phyloP scores from a whole-genome alignment of 192 early-diverging fungal genomes.

The Chytriomyces sp. region DNA sequence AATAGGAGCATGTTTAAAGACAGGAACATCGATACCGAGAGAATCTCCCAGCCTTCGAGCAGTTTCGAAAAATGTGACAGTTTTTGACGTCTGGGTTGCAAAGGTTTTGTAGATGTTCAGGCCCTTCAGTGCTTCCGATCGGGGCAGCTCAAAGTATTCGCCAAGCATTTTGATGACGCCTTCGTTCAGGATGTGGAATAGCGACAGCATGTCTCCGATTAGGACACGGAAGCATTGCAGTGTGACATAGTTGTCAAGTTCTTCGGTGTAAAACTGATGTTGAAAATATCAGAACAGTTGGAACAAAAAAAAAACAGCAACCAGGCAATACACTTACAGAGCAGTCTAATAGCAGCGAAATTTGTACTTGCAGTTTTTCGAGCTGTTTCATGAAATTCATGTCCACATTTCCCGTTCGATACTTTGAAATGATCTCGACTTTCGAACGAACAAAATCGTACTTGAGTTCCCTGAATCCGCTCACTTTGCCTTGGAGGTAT shows the following conservation, averaged over 20 bases:
- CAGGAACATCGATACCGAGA: slow-evolving; percentile 70
- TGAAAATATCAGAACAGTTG: neutral
- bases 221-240: slow-evolving; percentile 72
- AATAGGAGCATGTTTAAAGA: slow-evolving; percentile 75
- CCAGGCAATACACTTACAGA: slow-evolving; percentile 52
- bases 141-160: slow-evolving; percentile 76
- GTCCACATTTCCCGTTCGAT: slow-evolving; percentile 59
- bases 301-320: neutral
- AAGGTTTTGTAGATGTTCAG: slow-evolving; percentile 80
- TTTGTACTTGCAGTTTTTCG: slow-evolving; percentile 69
- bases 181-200: slow-evolving; percentile 81
- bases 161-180: slow-evolving; percentile 76
- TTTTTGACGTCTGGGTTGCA: slow-evolving; percentile 71
- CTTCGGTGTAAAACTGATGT: slow-evolving; percentile 72
- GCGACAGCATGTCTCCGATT: slow-evolving; percentile 71
- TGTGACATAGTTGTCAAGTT: slow-evolving; percentile 74
- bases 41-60: slow-evolving; percentile 63
- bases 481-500: slow-evolving; percentile 75
- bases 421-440: slow-evolving; percentile 56
- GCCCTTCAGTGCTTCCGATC: slow-evolving; percentile 64
- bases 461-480: slow-evolving; percentile 65
- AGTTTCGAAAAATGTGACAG: slow-evolving; percentile 71
- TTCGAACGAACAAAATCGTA: slow-evolving; percentile 66
- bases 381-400: slow-evolving; percentile 68
- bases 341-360: slow-evolving; percentile 70